These are phyloP conservation scores for Phlebiopsis flavidoalba DNA, from an alignment of 768 basidiomycete species.

Conservation along the genomic window DNA sequence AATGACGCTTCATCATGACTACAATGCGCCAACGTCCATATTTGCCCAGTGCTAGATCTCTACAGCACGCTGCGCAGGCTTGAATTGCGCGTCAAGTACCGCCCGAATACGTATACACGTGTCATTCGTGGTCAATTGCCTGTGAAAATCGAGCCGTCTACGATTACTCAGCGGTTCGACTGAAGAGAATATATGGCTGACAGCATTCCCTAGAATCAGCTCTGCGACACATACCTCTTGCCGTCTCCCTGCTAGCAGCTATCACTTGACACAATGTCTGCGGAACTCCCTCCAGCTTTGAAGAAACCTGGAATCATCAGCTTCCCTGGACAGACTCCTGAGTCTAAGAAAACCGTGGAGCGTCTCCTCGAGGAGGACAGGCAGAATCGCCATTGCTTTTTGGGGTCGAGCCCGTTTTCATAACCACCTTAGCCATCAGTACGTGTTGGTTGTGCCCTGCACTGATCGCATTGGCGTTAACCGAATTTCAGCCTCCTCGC, in stretches of 20 bases:
- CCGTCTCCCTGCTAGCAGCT: no score
- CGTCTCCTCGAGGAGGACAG: conserved; percentile 44
- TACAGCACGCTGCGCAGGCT: no score
- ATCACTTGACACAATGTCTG: not conserved
- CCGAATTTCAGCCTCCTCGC: conserved; percentile 38
- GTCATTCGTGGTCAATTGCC: no score
- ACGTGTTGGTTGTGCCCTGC: conserved; percentile 14
- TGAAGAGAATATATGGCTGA: no score
- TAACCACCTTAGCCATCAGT: conserved; percentile 61
- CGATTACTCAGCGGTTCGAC: no score
- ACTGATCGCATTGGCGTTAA: not conserved
- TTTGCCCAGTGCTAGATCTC: no score
- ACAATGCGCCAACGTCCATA: not conserved
- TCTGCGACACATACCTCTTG: no score
- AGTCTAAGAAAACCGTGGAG: conserved; percentile 37
- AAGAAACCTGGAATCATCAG: conserved; percentile 36
- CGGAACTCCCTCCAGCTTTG: not conserved
- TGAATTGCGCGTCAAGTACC: no score
- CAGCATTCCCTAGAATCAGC: no score
- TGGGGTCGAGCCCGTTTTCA: conserved; percentile 41
- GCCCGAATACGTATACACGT: no score
- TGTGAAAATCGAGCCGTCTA: no score
- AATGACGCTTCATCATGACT: not conserved
- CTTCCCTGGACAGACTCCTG: conserved; percentile 39
- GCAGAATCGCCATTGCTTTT: conserved; percentile 46